These are phyloP conservation scores for Boehmeria nivea DNA, from an alignment of 306 rosid species.

Conservation along the genomic window DNA sequence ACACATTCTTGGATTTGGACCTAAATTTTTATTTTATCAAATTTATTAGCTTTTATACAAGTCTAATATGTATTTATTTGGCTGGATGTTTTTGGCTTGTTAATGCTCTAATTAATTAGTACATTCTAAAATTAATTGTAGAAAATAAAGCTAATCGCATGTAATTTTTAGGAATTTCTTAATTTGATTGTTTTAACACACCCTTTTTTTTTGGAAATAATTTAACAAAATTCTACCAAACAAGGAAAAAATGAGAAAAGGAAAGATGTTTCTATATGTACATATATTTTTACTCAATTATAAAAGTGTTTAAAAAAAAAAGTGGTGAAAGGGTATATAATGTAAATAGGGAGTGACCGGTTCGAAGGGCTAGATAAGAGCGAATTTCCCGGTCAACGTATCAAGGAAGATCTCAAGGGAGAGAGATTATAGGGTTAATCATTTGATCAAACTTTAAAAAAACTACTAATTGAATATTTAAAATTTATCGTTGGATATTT, in stretches of 20 bases:
- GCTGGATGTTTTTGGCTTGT: too few species aligned
- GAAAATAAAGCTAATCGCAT: not conserved
- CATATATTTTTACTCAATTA: too few species aligned
- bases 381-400: slow-evolving; percentile 13
- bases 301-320: not conserved
- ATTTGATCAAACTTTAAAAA: not conserved
- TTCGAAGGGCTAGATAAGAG: slow-evolving; percentile 13
- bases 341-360: slow-evolving; percentile 5
- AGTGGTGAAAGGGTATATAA: slow-evolving; percentile 12
- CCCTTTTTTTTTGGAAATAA: not conserved
- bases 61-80: not conserved
- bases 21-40: too few species aligned
- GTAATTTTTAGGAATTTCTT: not conserved
- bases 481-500: not conserved
- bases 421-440: slow-evolving; percentile 18
- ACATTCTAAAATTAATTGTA: not conserved
- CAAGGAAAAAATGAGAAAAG: too few species aligned
- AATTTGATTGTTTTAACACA: not conserved
- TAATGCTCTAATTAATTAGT: too few species aligned
- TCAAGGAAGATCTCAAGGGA: slow-evolving; percentile 1
- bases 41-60: not conserved
- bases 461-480: not conserved
- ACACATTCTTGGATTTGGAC: not conserved
- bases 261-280: too few species aligned
- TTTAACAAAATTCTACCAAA: too few species aligned